Base-by-base conservation (phyloP, 75 land plant species). In the Azolla pinnata region DNA sequence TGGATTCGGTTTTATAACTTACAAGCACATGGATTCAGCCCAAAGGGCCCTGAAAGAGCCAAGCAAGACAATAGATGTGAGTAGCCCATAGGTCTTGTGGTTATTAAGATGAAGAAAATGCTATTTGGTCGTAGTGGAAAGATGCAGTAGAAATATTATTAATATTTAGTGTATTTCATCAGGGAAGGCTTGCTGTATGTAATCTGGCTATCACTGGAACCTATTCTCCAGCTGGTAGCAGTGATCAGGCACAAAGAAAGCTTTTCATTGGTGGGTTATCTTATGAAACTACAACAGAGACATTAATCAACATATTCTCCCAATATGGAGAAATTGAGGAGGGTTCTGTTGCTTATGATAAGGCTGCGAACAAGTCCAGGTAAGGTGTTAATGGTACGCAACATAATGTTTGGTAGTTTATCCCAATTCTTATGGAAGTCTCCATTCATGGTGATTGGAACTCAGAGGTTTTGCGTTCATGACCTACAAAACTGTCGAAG, bases 341-440 rank as follows among this genome's bases (percentile, higher is more conserved):
- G 70, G 89, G 89, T 53, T 78, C 86, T 17, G 83, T 86, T 68
- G 89, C 86, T 33, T 86, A 77, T 77, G 89, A 86, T 51, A 86
- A 86, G 57, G 77, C 79, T 34, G 74, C 86, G 49, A 80, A 68
- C 31, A 79, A 79, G 55, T 83, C 86, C 31, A 63, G 81, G 81
- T 80, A 42, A 19, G 24, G 19, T 4, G 2, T 23, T 2, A 17
- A 17, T 14, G 3, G 4, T 17, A 4, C n/a, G 2, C 21, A 46
- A 4, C 4, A 23, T 14, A 4, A 2, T 14, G 49, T n/a, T n/a
- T n/a, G n/a, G n/a, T n/a, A n/a, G n/a, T n/a, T n/a, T n/a, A n/a
- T n/a, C n/a, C n/a, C n/a, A n/a, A n/a, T n/a, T n/a, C n/a, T n/a
- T n/a, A n/a, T n/a, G n/a, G n/a, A n/a, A n/a, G n/a, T n/a, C n/a